Conservation (phyloP, 2,329 filamentous ascomycete species). For the Trichoderma afroharzianum region DNA sequence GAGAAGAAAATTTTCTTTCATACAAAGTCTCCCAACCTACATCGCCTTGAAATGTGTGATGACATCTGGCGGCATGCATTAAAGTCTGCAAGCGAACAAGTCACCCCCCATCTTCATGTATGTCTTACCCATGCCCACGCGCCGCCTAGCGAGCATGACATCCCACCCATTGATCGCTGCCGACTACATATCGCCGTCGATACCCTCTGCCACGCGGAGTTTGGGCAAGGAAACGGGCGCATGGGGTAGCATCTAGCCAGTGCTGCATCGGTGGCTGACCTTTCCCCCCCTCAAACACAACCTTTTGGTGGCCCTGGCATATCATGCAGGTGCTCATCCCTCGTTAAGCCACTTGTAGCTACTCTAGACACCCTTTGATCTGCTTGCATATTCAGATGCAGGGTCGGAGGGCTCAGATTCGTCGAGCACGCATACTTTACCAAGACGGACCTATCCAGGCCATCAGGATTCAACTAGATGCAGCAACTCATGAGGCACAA, state of each 20-base stretch:
- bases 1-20: neutral
- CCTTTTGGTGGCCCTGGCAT: conserved; percentile 17
- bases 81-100: conserved; percentile 13
- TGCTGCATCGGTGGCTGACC: neutral
- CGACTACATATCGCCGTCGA: conserved; percentile 10
- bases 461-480: neutral
- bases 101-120: neutral
- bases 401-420: conserved; percentile 10
- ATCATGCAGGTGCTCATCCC: conserved; percentile 13
- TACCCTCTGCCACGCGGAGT: conserved; percentile 13
- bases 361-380: conserved; percentile 10
- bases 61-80: conserved; percentile 11
- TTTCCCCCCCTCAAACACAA: neutral
- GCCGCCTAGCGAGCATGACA: conserved; percentile 3
- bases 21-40: neutral
- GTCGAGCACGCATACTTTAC: neutral
- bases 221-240: conserved; percentile 3
- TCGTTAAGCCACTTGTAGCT: conserved; percentile 15
- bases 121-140: conserved; percentile 4
- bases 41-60: neutral
- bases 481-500: neutral
- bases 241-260: neutral
- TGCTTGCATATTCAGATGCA: conserved; percentile 8
- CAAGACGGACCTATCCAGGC: neutral
- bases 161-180: conserved; percentile 11